Base-by-base conservation (phyloP, 139 green algal species). In the Desmodesmus armatus region DNA sequence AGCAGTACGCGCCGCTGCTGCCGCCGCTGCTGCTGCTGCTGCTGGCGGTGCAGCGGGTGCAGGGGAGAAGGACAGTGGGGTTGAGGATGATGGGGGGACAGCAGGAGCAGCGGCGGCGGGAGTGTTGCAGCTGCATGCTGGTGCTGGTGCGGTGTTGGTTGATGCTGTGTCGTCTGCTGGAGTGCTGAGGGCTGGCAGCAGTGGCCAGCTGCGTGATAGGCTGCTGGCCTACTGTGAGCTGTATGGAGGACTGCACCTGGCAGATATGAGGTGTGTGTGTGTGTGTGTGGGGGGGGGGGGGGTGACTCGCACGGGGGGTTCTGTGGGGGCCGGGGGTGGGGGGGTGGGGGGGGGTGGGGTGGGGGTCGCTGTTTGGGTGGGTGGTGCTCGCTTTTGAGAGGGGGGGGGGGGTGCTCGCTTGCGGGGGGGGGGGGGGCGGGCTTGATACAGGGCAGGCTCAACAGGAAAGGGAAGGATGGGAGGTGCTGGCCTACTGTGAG, bases 401-500 rank as follows among this genome's bases (percentile, higher is more conserved):
- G 47, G 47, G 13, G 47, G 13, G 13, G 47, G 7, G 23, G 47
- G 37, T 53, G 66, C 66, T 19, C 15, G 37, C 66, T n/a, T 53
- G 31, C 35, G 9, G 2, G 47, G 66, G 29, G 6, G 29, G 3
- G 3, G 21, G 3, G 65, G 13, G 1, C 3, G 15, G 47, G 3
- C 13, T 29, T 75, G 66, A 55, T 55, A 13, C n/a, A n/a, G n/a
- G n/a, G n/a, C n/a, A n/a, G n/a, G n/a, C n/a, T n/a, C n/a, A n/a
- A n/a, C n/a, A n/a, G n/a, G n/a, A n/a, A n/a, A n/a, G n/a, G n/a
- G n/a, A n/a, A n/a, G n/a, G n/a, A n/a, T n/a, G n/a, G n/a, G n/a
- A n/a, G 27, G 41, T 82, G 55, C 23, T 82, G 55, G 76, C 55
- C 37, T 82, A 71, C 21, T 71, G 55, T 72, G 76, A 82, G 37